Evolutionary conservation across 106 monocot species (phyloP), one percentile per base, ranked within the genome.

Genomic region (Acorus calamus): DNA sequence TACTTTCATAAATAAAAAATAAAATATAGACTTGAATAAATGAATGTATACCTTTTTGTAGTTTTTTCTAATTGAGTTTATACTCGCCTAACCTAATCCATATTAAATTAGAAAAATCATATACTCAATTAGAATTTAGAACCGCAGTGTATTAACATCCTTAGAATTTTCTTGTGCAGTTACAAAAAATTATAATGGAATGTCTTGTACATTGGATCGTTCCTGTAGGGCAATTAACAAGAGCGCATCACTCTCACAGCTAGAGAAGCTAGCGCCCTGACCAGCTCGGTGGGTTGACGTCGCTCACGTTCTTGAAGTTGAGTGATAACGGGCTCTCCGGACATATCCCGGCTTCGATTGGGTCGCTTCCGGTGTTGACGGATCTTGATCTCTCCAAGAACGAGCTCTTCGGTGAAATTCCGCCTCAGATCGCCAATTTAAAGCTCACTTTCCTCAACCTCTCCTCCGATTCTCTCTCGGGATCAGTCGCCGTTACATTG

Each of bases 251-350:
- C 44, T 86, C 0, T n/a, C 86, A 2, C 3, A 47, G 11, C 60
- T 93, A 10, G 48, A 69, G 3, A 42, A 48, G 2, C 59, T 93
- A 28, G 43, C 12, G 2, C 80, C 83, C 85, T 0, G 5, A 28
- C 5, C 11, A 53, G 0, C 70, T 88, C 6, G 53, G 41, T 2
- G 46, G 4, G 4, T 14, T 93, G 56, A 41, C 12, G 10, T 44
- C 0, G 2, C 76, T 92, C 46, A 71, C 47, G 6, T 2, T 10
- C 7, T 74, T 92, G 11, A 10, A 84, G 60, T 61, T 84, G 11
- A 80, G 84, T 55, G 6, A 47, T 50, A 84, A 84, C 44, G 8
- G 10, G 6, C 66, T 84, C 48, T 57, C 67, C 50, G 79, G 80
- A 43, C 9, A 48, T 4, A 79, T 84, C 52, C 79, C 84, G 2